Base-by-base conservation (phyloP, 352 stramenopile genomes). In the Globisporangium acanthophoron region DNA sequence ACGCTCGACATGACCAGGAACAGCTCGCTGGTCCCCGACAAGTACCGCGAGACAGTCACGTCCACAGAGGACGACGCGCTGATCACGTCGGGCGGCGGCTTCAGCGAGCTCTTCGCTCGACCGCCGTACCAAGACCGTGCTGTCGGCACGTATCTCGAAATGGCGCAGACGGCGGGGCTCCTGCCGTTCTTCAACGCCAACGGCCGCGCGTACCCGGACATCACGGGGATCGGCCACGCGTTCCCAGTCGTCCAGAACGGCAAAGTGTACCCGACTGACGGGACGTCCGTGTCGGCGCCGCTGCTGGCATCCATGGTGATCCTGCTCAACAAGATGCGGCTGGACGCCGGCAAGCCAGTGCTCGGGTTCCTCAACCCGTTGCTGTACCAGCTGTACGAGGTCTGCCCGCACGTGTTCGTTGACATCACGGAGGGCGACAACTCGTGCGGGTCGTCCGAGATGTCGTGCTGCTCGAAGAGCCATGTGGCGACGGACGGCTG, bases 51-150 rank as follows among this genome's bases (percentile, higher is more conserved):
- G 49, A 56, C 64, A 21, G 80, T 87, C 15, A 86, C 80, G 13
- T 81, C 74, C 8, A 73, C 69, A 3, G 46, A 67, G 21, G 59
- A 74, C 31, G 62, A 66, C 5, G 74, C 74, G n/a, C 64, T 88
- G 13, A 90, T 92, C 64, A 90, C 82, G 13, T 87, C 80, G 3
- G 82, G 82, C n/a, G 78, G 80, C 1, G 82, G 82, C 41, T 92
- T 89, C 47, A 92, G 82, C 49, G 58, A 63, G 13, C 62, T 87
- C 5, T 87, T 77, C 40, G 45, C 61, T 11, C 74, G 74, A 48
- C 77, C 80, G 3, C 45, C 50, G 29, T 87, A 88, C 61, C 76
- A 90, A 43, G 58, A 64, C 13, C 53, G 67, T 12, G 73, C 71
- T 1, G 76, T 86, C 21, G 43, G 46, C 13, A 13, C 54, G 1